Percentiles rank a stretch among this genome's conserved stretches.
These are phyloP conservation scores for Galeopsis tetrahit DNA, from an alignment of 257 asterid genomes.

Conservation along the genomic window DNA sequence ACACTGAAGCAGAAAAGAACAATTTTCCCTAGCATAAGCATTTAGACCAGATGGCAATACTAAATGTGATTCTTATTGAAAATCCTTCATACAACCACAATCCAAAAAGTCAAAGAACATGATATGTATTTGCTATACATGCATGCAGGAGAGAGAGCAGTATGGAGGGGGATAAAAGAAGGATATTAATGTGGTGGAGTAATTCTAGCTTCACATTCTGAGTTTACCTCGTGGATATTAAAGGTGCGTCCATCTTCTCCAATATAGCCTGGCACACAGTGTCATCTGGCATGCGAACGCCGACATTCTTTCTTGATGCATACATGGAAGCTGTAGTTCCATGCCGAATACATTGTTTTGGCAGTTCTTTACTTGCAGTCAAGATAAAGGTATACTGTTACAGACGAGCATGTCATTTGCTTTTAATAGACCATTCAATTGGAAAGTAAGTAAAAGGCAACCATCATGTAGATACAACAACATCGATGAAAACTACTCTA, in stretches of 20 bases:
- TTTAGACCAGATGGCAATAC: conserved; percentile 18
- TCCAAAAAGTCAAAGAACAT: not conserved
- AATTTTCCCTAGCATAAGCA: conserved; percentile 32
- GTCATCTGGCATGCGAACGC: conserved; percentile 92
- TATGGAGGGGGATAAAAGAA: not conserved
- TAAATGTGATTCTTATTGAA: not conserved
- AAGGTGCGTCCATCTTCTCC: conserved; percentile 79
- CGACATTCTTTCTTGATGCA: conserved; percentile 74
- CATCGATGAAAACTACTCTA: not conserved
- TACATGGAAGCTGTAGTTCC: conserved; percentile 81
- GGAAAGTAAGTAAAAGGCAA: not conserved
- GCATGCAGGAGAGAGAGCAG: not conserved
- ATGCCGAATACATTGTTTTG: conserved; percentile 72
- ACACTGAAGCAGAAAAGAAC: conserved; percentile 52
- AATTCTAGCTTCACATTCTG: conserved; percentile 5
- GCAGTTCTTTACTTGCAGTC: conserved; percentile 86
- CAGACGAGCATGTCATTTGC: conserved; percentile 26
- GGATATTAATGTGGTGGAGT: conserved; percentile 1
- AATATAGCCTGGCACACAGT: conserved; percentile 77
- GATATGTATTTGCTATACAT: not conserved
- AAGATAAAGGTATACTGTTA: conserved; percentile 89
- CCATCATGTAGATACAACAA: conserved; percentile 26
- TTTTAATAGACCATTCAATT: conserved; percentile 17
- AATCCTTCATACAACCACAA: conserved; percentile 25
- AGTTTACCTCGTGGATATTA: conserved; percentile 82